phyloP scores from a whole-genome alignment of 179 eudicot species.

The Gypsophila paniculata region DNA sequence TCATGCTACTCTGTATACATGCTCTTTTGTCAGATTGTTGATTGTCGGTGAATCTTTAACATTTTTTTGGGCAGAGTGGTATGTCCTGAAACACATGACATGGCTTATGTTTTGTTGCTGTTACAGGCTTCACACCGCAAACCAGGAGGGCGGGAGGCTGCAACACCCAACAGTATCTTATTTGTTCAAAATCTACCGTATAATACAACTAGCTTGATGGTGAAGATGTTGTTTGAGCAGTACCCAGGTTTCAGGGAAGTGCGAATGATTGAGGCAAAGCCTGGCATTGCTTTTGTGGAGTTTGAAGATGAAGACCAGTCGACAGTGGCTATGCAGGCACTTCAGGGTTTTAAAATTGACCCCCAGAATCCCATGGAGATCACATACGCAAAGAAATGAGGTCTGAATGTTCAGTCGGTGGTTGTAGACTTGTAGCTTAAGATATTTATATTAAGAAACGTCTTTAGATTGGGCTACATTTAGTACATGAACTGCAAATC shows the following conservation, averaged over 20 bases:
- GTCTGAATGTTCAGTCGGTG: background rate
- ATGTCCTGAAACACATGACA: slow-evolving; percentile 14
- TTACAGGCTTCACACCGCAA: slow-evolving; percentile 56
- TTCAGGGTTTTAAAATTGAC: slow-evolving; percentile 80
- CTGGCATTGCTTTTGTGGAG: slow-evolving; percentile 95
- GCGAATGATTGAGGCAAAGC: slow-evolving; percentile 85
- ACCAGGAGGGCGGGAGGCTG: slow-evolving; percentile 51
- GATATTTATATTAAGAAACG: background rate
- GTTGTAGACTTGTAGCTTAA: background rate
- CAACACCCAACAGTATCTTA: slow-evolving; percentile 70
- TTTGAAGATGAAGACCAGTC: slow-evolving; percentile 76
- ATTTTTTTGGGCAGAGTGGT: background rate
- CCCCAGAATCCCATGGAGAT: slow-evolving; percentile 82
- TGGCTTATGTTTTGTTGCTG: slow-evolving; percentile 14
- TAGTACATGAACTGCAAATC: background rate
- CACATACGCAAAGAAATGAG: slow-evolving; percentile 76
- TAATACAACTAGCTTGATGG: slow-evolving; percentile 71
- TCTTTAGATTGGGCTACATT: background rate
- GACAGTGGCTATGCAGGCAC: slow-evolving; percentile 81
- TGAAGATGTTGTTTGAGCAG: slow-evolving; percentile 72
- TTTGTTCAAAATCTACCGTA: slow-evolving; percentile 75
- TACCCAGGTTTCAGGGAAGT: slow-evolving; percentile 95
- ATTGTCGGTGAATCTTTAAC: no score
- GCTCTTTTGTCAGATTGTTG: background rate
- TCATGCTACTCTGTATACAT: background rate